These are phyloP conservation scores for Eucalyptus polyanthemos DNA, from an alignment of 345 rosid species.

Conservation along the genomic window DNA sequence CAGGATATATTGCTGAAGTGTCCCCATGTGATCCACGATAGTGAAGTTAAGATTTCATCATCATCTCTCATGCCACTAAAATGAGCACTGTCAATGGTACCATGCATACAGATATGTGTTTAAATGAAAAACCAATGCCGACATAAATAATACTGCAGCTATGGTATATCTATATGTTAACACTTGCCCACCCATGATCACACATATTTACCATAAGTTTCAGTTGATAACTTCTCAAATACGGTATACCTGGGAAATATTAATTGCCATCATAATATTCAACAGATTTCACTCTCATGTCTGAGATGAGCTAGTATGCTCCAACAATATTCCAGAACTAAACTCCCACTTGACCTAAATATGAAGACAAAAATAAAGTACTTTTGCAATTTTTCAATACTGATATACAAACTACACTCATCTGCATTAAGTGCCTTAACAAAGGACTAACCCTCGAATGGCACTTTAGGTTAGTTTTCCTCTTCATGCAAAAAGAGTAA, in stretches of 20 bases:
- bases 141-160: neutral
- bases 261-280: neutral
- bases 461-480: neutral
- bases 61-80: neutral
- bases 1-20: neutral
- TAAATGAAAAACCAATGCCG: neutral
- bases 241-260: neutral
- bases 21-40: neutral
- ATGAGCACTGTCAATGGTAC: neutral
- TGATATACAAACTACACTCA: neutral
- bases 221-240: neutral
- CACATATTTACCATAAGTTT: neutral
- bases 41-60: neutral
- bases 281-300: neutral
- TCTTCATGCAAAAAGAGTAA: neutral
- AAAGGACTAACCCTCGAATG: neutral
- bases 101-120: neutral
- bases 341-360: neutral
- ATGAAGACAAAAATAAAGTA: neutral
- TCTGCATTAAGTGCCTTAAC: neutral
- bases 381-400: neutral
- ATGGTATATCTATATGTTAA: neutral
- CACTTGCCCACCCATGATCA: neutral
- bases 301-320: neutral
- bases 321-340: neutral